Percentiles rank a stretch among this genome's conserved stretches.
Evolutionary conservation across 2,329 filamentous ascomycete genomes (phyloP).

Genomic region (Microdochium paspali): DNA sequence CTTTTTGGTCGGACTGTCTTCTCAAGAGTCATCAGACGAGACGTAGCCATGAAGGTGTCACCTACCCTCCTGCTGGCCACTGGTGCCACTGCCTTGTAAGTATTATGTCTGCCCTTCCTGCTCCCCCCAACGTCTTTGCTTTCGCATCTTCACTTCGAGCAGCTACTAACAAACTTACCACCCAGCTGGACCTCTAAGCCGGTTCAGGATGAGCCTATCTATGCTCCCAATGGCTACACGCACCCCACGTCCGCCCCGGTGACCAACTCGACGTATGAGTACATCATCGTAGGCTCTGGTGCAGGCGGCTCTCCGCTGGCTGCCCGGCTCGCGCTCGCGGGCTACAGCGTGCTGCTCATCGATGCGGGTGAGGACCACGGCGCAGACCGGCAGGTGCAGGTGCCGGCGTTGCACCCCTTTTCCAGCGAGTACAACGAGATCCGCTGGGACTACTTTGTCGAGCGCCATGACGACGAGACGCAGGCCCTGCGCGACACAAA

Average conservation of each 20-base stretch:
- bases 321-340: slow-evolving; percentile 37
- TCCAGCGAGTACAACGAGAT: slow-evolving; percentile 12
- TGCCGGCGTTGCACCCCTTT: slow-evolving; percentile 12
- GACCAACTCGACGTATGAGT: slow-evolving; percentile 29
- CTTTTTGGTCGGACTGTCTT: too few relatives aligned
- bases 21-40: too few relatives aligned
- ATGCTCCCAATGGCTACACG: not conserved
- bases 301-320: slow-evolving; percentile 40
- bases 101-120: not conserved
- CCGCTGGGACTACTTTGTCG: slow-evolving; percentile 52
- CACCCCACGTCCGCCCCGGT: not conserved
- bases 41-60: not conserved
- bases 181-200: not conserved
- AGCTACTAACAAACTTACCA: too few relatives aligned
- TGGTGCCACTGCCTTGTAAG: not conserved
- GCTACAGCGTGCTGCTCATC: slow-evolving; percentile 39
- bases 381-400: slow-evolving; percentile 11
- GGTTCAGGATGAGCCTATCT: not conserved
- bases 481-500: slow-evolving; percentile 43
- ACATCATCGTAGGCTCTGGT: slow-evolving; percentile 43
- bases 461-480: slow-evolving; percentile 43
- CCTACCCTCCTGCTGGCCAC: not conserved
- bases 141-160: too few relatives aligned
- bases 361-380: slow-evolving; percentile 29
- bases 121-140: not conserved